Evolutionary conservation across 2,329 filamentous ascomycete genomes (phyloP).

Genomic region (Tolypocladium tropicale): DNA sequence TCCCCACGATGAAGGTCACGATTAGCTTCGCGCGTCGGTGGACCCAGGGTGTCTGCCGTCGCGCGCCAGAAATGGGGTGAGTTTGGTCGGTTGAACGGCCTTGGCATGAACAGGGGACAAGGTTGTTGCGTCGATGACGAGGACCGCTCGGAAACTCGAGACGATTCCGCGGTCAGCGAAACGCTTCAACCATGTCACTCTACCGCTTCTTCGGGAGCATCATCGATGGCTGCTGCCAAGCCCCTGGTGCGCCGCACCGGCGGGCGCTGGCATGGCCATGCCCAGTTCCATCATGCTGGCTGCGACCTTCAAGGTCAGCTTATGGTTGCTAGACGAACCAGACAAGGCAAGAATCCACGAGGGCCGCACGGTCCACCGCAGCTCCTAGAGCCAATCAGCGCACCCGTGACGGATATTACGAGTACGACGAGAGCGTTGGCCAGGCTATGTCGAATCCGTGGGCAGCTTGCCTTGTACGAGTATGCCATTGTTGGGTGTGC

Average conservation of each 20-base stretch:
- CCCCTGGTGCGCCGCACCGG: neutral
- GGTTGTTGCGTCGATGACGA: neutral
- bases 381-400: neutral
- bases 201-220: neutral
- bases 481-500: neutral
- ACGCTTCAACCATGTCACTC: neutral
- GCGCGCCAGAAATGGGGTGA: neutral
- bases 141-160: neutral
- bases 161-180: neutral
- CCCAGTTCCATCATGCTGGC: neutral
- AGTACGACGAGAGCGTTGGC: neutral
- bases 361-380: neutral
- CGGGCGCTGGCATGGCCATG: neutral
- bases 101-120: neutral
- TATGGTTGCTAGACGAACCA: neutral
- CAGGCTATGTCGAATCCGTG: neutral
- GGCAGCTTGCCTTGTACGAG: too few relatives aligned
- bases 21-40: neutral
- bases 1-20: slow-evolving; percentile 2
- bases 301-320: neutral
- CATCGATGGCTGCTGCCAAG: neutral
- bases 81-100: neutral
- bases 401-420: neutral
- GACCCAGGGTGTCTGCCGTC: neutral
- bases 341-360: neutral